Evolutionary conservation across 495 filamentous ascomycete genomes (phyloP).

Genomic region (Talaromyces liani): DNA sequence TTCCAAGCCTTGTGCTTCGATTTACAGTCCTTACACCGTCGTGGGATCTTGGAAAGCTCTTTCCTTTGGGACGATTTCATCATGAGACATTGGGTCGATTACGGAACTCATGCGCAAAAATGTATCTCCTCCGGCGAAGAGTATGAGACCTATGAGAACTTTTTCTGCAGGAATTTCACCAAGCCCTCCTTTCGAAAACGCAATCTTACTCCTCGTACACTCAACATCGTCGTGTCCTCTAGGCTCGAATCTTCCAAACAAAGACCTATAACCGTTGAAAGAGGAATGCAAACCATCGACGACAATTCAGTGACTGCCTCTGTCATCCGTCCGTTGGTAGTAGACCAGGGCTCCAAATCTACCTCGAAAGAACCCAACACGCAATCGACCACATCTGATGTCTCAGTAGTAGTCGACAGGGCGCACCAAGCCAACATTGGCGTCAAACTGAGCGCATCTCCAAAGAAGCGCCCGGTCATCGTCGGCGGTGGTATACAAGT

Average conservation of each 20-base stretch:
- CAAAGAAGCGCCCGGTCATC: neutral
- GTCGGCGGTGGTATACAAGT: neutral
- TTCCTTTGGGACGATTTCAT: slow-evolving; percentile 67
- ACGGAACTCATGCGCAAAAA: slow-evolving; percentile 25
- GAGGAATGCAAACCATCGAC: neutral
- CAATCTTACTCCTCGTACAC: slow-evolving; percentile 22
- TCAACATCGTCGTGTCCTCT: slow-evolving; percentile 19
- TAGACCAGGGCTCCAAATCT: neutral
- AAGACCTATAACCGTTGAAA: neutral
- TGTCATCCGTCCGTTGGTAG: neutral
- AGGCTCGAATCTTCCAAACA: slow-evolving; percentile 14
- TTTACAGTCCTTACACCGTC: slow-evolving; percentile 38
- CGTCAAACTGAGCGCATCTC: neutral
- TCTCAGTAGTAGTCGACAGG: neutral
- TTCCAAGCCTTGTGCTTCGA: slow-evolving; percentile 50
- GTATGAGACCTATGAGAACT: slow-evolving; percentile 25
- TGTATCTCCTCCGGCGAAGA: slow-evolving; percentile 14
- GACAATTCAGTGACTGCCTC: neutral
- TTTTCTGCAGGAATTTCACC: slow-evolving; percentile 21
- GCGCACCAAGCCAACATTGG: neutral
- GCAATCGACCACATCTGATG: neutral
- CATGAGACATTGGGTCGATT: slow-evolving; percentile 35
- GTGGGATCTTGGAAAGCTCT: slow-evolving; percentile 32
- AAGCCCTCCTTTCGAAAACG: slow-evolving; percentile 29
- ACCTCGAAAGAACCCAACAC: neutral